Base-by-base conservation (phyloP, 805 yeast genomes). In the Lipomyces orientalis region DNA sequence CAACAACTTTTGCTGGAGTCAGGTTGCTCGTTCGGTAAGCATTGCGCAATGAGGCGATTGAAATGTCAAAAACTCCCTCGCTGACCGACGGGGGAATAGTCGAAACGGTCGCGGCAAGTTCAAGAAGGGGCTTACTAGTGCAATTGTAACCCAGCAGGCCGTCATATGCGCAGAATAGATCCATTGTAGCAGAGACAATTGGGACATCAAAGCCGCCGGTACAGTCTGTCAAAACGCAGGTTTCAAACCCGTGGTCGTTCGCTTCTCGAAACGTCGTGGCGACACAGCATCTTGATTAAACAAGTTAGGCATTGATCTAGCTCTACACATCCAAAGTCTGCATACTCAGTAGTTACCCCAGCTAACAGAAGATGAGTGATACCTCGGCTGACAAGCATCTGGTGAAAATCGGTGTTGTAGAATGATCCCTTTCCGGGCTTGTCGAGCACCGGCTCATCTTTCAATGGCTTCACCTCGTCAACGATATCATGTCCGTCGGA, bases 351-450 rank as follows among this genome's bases (percentile, higher is more conserved):
- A 4, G 79, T 77, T n/a, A 77, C 79, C 34, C 79, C 79, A 12
- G 77, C 70, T 2, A 77, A 64, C 37, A 77, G 59, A 29, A 77
- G 43, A 54, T 75, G 77, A 5, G 78, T 76, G 19, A 77, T 67
- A 5, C 79, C 79, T 19, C 76, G 69, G 8, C 76, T 68, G 12
- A 75, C 76, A 31, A 77, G 71, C 54, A 71, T 67, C 66, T 75
- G 76, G 49, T 75, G 75, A 33, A 77, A 67, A 58, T 75, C 76
- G 9, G 79, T 77, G 68, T 77, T 76, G 66, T 75, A 76, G 62
- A 77, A 77, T 1, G 78, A 74, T n/a, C 79, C 79, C 62, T 77
- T 76, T n/a, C 79, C 79, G 1, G 79, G 79, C 64, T 77, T 77
- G 67, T 77, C 79, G 19, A 77, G 72, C 10, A 77, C 75, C 14